A percentile compares a stretch with the other conserved stretches of the same genome.
These are phyloP conservation scores for Boletales sp. DNA, from an alignment of 768 basidiomycete species.

Conservation along the genomic window DNA sequence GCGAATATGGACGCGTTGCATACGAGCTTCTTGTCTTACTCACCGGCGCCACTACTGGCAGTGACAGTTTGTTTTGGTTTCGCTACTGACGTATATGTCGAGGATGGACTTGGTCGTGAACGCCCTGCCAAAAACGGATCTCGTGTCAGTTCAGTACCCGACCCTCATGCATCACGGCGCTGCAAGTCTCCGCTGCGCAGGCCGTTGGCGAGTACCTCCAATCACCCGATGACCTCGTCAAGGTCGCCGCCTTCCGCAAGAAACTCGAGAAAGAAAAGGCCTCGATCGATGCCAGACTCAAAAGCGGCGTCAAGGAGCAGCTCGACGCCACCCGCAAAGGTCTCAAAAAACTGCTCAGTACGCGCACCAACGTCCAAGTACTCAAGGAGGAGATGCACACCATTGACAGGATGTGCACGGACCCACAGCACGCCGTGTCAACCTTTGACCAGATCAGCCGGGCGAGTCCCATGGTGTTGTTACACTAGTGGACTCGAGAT, in stretches of 20 bases:
- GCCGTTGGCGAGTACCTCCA: slow-evolving; percentile 88
- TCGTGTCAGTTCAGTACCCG: too few species aligned
- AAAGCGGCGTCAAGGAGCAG: slow-evolving; percentile 90
- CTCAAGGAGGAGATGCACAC: slow-evolving; percentile 85
- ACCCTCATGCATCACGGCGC: slow-evolving; percentile 25
- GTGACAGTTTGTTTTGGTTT: too few species aligned
- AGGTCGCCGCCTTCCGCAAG: slow-evolving; percentile 85
- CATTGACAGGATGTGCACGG: slow-evolving; percentile 71
- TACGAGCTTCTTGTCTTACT: too few species aligned
- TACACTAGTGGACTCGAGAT: background rate
- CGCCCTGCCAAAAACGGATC: too few species aligned
- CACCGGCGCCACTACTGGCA: too few species aligned
- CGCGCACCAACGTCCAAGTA: slow-evolving; percentile 71
- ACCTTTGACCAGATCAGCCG: slow-evolving; percentile 96
- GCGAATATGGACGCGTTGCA: too few species aligned
- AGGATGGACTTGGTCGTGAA: slow-evolving; percentile 15
- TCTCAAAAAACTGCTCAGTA: slow-evolving; percentile 73
- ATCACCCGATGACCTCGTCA: slow-evolving; percentile 89
- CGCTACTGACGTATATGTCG: too few species aligned
- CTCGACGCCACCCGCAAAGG: slow-evolving; percentile 88
- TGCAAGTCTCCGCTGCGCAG: slow-evolving; percentile 73
- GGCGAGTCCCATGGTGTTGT: slow-evolving; percentile 43
- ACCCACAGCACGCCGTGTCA: slow-evolving; percentile 70
- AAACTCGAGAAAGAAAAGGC: slow-evolving; percentile 96
- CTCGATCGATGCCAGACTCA: slow-evolving; percentile 86